Base-by-base conservation (phyloP, 192 early-diverging fungal genomes). In the Fimicolochytrium jonesii region DNA sequence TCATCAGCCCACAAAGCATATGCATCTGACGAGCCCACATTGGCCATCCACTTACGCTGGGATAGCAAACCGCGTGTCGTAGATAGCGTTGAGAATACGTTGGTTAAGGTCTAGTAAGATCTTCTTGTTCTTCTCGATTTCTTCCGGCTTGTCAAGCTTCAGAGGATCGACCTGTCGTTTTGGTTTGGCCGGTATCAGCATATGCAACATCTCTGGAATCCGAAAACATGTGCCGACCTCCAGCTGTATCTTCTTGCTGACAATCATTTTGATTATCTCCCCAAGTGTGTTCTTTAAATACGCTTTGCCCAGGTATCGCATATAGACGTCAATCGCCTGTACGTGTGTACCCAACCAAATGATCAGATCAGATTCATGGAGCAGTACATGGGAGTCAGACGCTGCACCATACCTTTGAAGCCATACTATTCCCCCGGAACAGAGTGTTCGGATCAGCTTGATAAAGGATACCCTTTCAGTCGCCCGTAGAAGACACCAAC, bases 401-500 rank as follows among this genome's bases (percentile, higher is more conserved):
- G n/a, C n/a, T n/a, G n/a, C n/a, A n/a, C n/a, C n/a, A 22, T 64
- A 64, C 56, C 45, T 69, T 69, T 2, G 67, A 69, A n/a, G 67
- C 67, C 59, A 69, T 62, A 23, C 51, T 56, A 33, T 69, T 69
- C 4, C 28, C 67, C 18, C 67, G 37, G 29, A 69, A 69, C 15
- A 69, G 47, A 10, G 39, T 63, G 22, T 57, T 61, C 20, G 59
- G 41, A 30, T 61, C 56, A 32, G 29, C 48, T 49, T 35, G 7
- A 39, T 15, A 15, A 13, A 56, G 28, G 23, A 15, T 20, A 37
- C n/a, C 36, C 6, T 41, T 39, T 17, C 31, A 18, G 22, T 13
- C 0, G 1, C n/a, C 0, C 28, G 13, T 0, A 35, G 20, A 13
- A 11, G n/a, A 49, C 0, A 23, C 20, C 1, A 11, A 26, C 47